Evolutionary conservation across 495 filamentous ascomycete species (phyloP), one percentile per base, ranked within the genome.

Genomic region (Monascus purpureus): DNA sequence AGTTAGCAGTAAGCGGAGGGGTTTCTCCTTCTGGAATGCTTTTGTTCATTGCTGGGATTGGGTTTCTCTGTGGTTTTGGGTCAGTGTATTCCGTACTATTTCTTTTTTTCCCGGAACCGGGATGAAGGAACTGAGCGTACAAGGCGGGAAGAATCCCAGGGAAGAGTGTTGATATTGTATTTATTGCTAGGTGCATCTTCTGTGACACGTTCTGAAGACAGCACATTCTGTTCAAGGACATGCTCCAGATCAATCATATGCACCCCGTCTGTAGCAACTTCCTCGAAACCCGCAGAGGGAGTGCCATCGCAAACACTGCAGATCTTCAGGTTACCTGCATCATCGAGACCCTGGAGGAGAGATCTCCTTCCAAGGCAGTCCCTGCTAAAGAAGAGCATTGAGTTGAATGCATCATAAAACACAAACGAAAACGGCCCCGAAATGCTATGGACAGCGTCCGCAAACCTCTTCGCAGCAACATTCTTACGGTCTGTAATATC

Each of bases 371-470:
- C 90, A 12, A 96, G 64, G 35, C 77, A 77, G 52, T 99, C 90
- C 35, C 90, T 65, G 12, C 77, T 82, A 49, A 79, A 94, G 60
- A 73, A 88, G 5, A 96, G 28, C 16, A 59, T 64, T 9, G 57
- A 54, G 33, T 66, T 52, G 13, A 50, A 37, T 4, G 63, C 63
- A 56, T 96, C 81, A 49, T 77, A 85, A 54, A 80, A 96, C 2
- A 94, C 73, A 58, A 96, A 92, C 9, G 92, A 81, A 54, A 82
- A 96, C 7, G 92, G 87, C 6, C 90, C 90, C 30, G 76, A 72
- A 20, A 94, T 72, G 27, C 55, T 59, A 26, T 68, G 63, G 31
- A 90, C 50, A 2, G 69, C 67, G 18, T 59, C 52, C 16, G 72
- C 34, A 23, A 81, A 39, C 23, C 47, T 47, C 34, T 59, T 48